Evolutionary conservation across 2,329 filamentous ascomycete genomes (phyloP).

Genomic region (Cercospora berteroae): DNA sequence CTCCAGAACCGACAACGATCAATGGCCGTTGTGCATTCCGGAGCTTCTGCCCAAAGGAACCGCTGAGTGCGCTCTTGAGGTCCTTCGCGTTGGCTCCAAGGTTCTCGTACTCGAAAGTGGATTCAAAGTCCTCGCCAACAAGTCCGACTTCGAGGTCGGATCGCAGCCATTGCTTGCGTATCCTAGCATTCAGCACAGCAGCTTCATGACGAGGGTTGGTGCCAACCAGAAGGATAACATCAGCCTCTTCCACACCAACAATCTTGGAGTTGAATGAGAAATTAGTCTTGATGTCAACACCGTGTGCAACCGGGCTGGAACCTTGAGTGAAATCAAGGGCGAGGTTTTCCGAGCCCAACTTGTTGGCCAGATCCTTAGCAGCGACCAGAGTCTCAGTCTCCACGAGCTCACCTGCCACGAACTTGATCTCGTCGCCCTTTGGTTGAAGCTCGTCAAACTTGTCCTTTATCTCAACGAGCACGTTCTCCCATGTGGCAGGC

Average conservation of each 20-base stretch:
- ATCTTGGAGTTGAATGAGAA: slow-evolving; percentile 97
- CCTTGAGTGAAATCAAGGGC: slow-evolving; percentile 87
- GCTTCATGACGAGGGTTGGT: slow-evolving; percentile 96
- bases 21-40: slow-evolving; percentile 84
- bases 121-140: slow-evolving; percentile 86
- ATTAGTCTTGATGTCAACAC: slow-evolving; percentile 88
- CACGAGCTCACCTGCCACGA: slow-evolving; percentile 82
- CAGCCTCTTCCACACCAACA: slow-evolving; percentile 88
- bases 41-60: slow-evolving; percentile 90
- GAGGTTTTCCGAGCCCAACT: slow-evolving; percentile 92
- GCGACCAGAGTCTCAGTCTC: slow-evolving; percentile 93
- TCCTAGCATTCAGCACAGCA: slow-evolving; percentile 90
- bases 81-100: slow-evolving; percentile 75
- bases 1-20: slow-evolving; percentile 92
- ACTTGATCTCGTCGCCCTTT: slow-evolving; percentile 93
- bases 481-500: slow-evolving; percentile 93
- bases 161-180: slow-evolving; percentile 95
- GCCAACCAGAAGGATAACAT: slow-evolving; percentile 86
- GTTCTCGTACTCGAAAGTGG: slow-evolving; percentile 93
- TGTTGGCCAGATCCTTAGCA: slow-evolving; percentile 96
- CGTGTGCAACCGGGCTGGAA: slow-evolving; percentile 80
- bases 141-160: slow-evolving; percentile 92
- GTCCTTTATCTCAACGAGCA: slow-evolving; percentile 78
- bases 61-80: slow-evolving; percentile 80
- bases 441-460: slow-evolving; percentile 77